Base-by-base conservation (phyloP, 2,329 filamentous ascomycete genomes). In the Tolypocladium amazonense region DNA sequence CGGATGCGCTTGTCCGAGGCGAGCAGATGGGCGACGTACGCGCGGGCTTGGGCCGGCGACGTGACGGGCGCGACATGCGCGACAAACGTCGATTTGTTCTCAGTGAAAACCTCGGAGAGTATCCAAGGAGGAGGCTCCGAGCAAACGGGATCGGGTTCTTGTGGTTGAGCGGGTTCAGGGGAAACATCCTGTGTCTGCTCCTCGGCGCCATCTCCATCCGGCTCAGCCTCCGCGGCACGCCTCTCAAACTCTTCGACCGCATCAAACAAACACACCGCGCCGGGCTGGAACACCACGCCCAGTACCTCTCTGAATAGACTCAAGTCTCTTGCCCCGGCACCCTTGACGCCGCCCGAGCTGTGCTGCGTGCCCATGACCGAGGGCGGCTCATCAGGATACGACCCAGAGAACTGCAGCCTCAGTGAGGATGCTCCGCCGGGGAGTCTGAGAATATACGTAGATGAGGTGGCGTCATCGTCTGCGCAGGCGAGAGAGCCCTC, bases 31-130 rank as follows among this genome's bases (percentile, higher is more conserved):
- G 84, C 79, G 1, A 97, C 75, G 68, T 84, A 92, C 2, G 77
- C 73, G 60, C 85, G 83, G 2, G 92, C 93, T 72, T 94, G 83
- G 0, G 80, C 77, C 0, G 89, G 83, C 4, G 87, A 89, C 0
- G 80, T 76, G 1, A 96, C 90, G 2, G 74, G 75, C 0, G 89
- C 88, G 41, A 84, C 87, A 41, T 92, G 87, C 1, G 89, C 94
- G 53, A 97, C 68, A 70, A 99, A 99, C 1, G 90, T 86, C 0
- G 92, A 97, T 70, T 91, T 96, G 70, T 90, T 88, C 73, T 96
- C 92, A 0, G 85, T 81, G 8, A 94, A 75, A 0, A 86, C 80
- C 5, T 89, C 85, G 0, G 91, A 95, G 0, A 92, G 65, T 0
- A 80, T 79, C 94, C 94, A 99, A 0, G 78, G 74, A 2, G 82